Evolutionary conservation across 2,329 filamentous ascomycete species (phyloP), one percentile per base, ranked within the genome.

Genomic region (Cytospora leucostoma): DNA sequence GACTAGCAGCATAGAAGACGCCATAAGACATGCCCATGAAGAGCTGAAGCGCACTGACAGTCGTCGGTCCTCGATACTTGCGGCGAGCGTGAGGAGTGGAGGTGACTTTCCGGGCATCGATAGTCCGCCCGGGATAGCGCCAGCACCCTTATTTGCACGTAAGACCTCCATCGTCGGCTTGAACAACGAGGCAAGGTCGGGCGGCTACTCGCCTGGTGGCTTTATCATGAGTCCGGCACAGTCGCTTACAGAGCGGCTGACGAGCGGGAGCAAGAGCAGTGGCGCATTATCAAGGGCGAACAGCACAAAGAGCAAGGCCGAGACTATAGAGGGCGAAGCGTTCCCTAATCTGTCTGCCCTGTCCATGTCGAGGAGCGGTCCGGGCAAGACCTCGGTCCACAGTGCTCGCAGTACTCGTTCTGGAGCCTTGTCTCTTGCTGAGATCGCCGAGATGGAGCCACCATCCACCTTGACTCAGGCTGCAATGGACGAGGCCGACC

Each of bases 1-100:
- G 78, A 88, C 87, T 62, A 90, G 88, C 66, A 91, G 90, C 66
- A 90, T 93, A 71, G 89, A 90, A 70, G 86, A 90, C 78, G 89
- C 91, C 69, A 93, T 93, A 70, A 84, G 89, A 64, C 86, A 89
- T 71, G 80, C 92, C 68, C 87, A 91, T 74, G 80, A 86, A 65
- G 87, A 91, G 74, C 79, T 90, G 71, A 91, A 91, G 76, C 83
- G 86, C 68, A 85, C 81, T 71, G 89, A 90, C 71, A 91, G 87
- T 71, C 82, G 85, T 66, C 82, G 84, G 63, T 89, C 87, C 2
- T 89, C 87, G 10, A 78, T 87, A 56, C 79, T 85, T 52, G 85
- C 83, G 21, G 78, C 80, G 53, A 80, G 78, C 61, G 72, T 80
- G 65, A 68, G 67, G 62, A 68, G 64, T 17, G 63, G 61, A 21